Evolutionary conservation across 225 moss, liverwort and hornwort genomes (phyloP).

Genomic region (Straminergon stramineum): DNA sequence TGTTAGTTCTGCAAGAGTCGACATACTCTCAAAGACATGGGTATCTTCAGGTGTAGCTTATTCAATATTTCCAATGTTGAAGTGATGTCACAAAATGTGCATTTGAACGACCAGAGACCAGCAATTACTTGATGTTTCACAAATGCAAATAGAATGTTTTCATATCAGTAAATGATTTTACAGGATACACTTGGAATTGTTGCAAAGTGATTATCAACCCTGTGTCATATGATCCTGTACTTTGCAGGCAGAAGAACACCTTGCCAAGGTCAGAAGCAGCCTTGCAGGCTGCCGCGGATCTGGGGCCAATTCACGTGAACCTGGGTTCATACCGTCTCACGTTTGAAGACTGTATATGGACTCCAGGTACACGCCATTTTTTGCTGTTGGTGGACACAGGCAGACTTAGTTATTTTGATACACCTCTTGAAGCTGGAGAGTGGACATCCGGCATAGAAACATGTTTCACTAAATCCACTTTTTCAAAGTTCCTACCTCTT

Average conservation of each 20-base stretch:
- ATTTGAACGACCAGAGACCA: neutral
- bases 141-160: neutral
- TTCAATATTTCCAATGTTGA: neutral
- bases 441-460: neutral
- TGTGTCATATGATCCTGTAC: neutral
- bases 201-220: neutral
- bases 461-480: neutral
- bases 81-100: neutral
- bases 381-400: neutral
- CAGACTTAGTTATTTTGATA: neutral
- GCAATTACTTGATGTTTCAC: neutral
- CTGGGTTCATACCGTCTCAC: slow-evolving; percentile 68
- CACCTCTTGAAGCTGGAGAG: slow-evolving; percentile 4
- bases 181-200: neutral
- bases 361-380: slow-evolving; percentile 48
- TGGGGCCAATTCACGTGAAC: slow-evolving; percentile 72
- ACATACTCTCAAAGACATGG: slow-evolving; percentile 8
- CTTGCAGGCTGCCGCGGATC: slow-evolving; percentile 87
- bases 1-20: neutral
- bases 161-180: neutral
- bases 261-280: slow-evolving; percentile 94
- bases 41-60: slow-evolving; percentile 31
- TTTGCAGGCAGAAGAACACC: slow-evolving; percentile 67
- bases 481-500: neutral
- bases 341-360: slow-evolving; percentile 81